Base-by-base conservation (phyloP, 1,284 basidiomycete genomes). In the Mycosarcoma maydis region DNA sequence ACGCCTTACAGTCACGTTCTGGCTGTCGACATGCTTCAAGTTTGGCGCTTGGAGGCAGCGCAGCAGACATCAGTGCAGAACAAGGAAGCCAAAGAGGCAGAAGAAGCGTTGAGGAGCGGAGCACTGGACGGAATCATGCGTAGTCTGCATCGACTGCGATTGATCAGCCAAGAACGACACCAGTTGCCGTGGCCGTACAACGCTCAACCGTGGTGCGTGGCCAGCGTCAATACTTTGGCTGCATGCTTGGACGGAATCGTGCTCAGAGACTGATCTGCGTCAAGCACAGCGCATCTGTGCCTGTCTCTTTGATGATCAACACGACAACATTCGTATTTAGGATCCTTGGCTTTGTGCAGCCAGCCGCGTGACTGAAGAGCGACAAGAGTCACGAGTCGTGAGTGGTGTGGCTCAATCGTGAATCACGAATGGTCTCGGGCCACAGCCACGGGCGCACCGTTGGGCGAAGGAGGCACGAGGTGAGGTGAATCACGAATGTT, bases 101-200 rank as follows among this genome's bases (percentile, higher is more conserved):
- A 34, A 4, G 43, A 38, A 17, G 20, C 30, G 27, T n/a, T 44
- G 24, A 6, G 19, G 22, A 33, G 48, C 6, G 16, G 26, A 11
- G 40, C 20, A 3, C 44, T 65, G 54, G 46, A 54, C 10, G 32
- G 30, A 0, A 23, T 66, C 2, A 3, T 58, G 20, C 23, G 24
- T n/a, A 61, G 52, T 36, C 26, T 71, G 33, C 57, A 71, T 23
- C 40, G 40, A n/a, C 40, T 66, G 16, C 32, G 61, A n/a, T 22
- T 71, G 49, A 32, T 71, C 22, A 61, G 53, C 26, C 48, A 52
- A 23, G 57, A 61, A 20, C 24, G 68, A 29, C 54, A 61, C 17
- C 53, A 61, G 27, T 22, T 71, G 26, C 34, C 49, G 1, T 13
- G 20, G 23, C 53, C 57, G 4, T 55, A 40, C 27, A 44, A 13